Evolutionary conservation across 208 protist species (phyloP), one percentile per base, ranked within the genome.

Genomic region (Leishmania amazonensis): DNA sequence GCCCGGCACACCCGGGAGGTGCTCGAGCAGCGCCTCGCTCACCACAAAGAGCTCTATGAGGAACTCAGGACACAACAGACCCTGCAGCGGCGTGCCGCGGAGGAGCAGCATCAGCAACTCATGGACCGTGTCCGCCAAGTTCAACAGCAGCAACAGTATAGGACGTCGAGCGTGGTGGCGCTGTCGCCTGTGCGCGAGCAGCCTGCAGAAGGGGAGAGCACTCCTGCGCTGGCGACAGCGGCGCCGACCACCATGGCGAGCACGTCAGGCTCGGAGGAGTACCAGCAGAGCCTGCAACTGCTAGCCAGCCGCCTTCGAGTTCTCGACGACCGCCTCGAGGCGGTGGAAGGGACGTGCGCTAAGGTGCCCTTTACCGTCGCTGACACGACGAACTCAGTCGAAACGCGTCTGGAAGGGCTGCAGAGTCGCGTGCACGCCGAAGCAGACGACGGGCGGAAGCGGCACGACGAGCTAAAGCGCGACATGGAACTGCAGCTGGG

Each of bases 1-100:
- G 67, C 68, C 60, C 83, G 57, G 7, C 76, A 82, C 45, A 71
- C 51, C 11, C 83, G 83, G 1, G 78, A 82, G 40, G 58, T 85
- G 77, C 38, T 85, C 24, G 86, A 89, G 65, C 85, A 88, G 85
- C 85, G 79, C 11, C 68, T 86, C n/a, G 53, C 65, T 9, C 81
- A 85, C n/a, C 77, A 81, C 53, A 78, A 82, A 53, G 83, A 85
- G 58, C 17, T 82, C 19, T 80, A 81, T 24, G 80, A 81, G 40
- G 83, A 78, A 51, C 47, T 86, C 60, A 76, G 81, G 17, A 40
- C 53, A 13, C 79, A 79, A 74, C 77, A 78, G 31, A 57, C 58
- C 13, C 40, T 38, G 64, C 77, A 79, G 81, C 71, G 81, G 19
- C 82, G 78, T 60, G 38, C 42, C 62, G 24, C 64, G 24, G 82